phyloP scores from a whole-genome alignment of 139 green algal species.

The Chlamydomonas sp. region DNA sequence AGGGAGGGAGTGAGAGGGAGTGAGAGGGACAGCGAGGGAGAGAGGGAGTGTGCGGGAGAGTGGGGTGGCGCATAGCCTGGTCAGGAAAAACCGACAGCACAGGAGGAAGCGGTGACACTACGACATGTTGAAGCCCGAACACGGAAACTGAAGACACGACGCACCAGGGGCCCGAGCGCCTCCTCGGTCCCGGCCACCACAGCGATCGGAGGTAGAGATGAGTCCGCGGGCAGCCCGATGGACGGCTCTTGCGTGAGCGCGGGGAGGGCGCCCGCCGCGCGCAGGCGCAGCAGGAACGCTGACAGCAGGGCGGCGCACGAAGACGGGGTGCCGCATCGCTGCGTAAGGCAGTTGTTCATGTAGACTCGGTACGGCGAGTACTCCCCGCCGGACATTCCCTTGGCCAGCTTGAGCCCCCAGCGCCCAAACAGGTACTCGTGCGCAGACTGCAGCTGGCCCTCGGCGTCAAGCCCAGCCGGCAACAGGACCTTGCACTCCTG shows the following conservation, averaged over 20 bases:
- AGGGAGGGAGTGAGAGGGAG: too few relatives aligned
- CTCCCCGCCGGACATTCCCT: slow-evolving; percentile 15
- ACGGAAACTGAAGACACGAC: too few relatives aligned
- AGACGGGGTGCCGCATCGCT: slow-evolving; percentile 23
- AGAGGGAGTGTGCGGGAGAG: too few relatives aligned
- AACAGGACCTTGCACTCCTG: too few relatives aligned
- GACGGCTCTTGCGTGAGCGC: background rate
- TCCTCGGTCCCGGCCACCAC: background rate
- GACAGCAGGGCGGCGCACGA: slow-evolving; percentile 1
- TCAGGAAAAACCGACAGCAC: background rate
- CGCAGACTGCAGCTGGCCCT: slow-evolving; percentile 15
- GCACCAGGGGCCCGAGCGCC: background rate
- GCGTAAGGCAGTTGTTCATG: slow-evolving; percentile 28
- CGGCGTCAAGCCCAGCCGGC: background rate
- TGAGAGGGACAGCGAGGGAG: too few relatives aligned
- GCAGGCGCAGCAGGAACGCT: slow-evolving; percentile 1
- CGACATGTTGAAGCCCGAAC: too few relatives aligned
- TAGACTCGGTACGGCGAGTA: slow-evolving; percentile 31
- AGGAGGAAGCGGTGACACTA: background rate
- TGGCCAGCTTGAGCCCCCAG: slow-evolving; percentile 19
- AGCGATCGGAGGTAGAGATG: background rate
- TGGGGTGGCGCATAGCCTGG: background rate
- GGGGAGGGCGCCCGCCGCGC: background rate
- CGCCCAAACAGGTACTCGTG: slow-evolving; percentile 13
- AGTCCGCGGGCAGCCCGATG: background rate